Conservation (phyloP, 2,329 filamentous ascomycete genomes). For the Aspergillus proliferans region DNA sequence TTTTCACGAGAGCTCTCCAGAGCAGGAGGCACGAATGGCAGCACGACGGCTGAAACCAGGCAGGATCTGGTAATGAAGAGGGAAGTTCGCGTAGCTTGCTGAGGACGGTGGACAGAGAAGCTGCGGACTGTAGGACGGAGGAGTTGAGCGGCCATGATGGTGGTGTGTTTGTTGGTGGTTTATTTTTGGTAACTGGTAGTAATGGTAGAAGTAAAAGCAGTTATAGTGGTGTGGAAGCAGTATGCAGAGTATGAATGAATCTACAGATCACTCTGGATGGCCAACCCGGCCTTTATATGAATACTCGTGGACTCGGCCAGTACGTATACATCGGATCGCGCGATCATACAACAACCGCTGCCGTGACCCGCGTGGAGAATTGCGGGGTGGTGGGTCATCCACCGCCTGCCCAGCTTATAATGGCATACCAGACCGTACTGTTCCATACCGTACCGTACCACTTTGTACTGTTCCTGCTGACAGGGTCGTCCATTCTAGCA, state of each 20-base stretch:
- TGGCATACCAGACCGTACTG: no score
- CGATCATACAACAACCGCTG: neutral
- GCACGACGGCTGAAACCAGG: constrained; percentile 37
- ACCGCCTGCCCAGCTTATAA: no score
- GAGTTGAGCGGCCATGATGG: constrained; percentile 17
- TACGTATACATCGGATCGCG: neutral
- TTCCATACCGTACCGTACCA: no score
- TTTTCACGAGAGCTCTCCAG: constrained; percentile 40
- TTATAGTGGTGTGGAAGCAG: neutral
- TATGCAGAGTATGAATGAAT: neutral
- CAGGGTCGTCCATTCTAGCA: no score
- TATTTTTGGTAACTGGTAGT: neutral
- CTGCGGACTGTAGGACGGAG: constrained; percentile 36
- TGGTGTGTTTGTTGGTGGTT: neutral
- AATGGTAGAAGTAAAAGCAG: neutral
- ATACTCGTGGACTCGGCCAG: neutral
- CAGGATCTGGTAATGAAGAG: constrained; percentile 38
- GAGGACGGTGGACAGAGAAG: constrained; percentile 39
- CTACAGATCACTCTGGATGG: no score
- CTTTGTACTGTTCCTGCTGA: no score
- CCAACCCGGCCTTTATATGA: neutral
- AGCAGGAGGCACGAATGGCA: constrained; percentile 43
- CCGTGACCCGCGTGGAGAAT: neutral
- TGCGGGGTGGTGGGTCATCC: neutral
- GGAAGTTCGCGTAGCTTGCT: constrained; percentile 32